Base-by-base conservation (phyloP, 495 filamentous ascomycete species). In the Aspergillus sparsus region DNA sequence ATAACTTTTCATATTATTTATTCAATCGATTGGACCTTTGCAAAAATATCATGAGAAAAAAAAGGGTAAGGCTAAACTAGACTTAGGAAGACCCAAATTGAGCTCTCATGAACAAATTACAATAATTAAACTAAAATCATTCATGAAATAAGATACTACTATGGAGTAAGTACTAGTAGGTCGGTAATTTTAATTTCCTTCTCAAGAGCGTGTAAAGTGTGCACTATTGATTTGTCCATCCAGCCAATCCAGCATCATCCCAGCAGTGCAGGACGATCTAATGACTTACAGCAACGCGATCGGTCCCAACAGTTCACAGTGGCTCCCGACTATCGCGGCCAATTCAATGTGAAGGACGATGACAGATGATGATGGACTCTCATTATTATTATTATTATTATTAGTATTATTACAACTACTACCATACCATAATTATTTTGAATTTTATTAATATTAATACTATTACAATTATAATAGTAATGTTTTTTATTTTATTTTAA, bases 201-300 rank as follows among this genome's bases (percentile, higher is more conserved):
- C 27, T 57, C 37, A 41, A 41, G 37, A 27, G 21, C 21, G 21
- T 41, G 54, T 18, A 33, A 57, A 33, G 1, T 6, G 7, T 10
- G 21, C 37, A 13, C 21, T 52, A 53, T 53, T 46, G 47, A 64
- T 62, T 27, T 42, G 57, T 31, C 51, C 55, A 39, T 56, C 52
- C 52, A 34, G 39, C 55, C 57, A 50, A 59, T 55, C 66, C 57
- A 64, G 66, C 66, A 65, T 65, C 53, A 68, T 61, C 66, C 66
- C 60, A 47, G 65, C 50, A 58, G 61, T 58, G 51, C 58, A 62
- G 58, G 62, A 62, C 66, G 66, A 66, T 68, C 66, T 53, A 65
- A 68, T 68, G 60, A 64, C 63, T 66, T 68, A 65, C 66, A 65
- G 63, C 66, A 62, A 62, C 34, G 62, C 62, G 66, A 65, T 65